Percentiles rank a stretch among this genome's conserved stretches.
Evolutionary conservation across 371 early-diverging fungal species (phyloP).

Genomic region (Phascolomyces articulosus): DNA sequence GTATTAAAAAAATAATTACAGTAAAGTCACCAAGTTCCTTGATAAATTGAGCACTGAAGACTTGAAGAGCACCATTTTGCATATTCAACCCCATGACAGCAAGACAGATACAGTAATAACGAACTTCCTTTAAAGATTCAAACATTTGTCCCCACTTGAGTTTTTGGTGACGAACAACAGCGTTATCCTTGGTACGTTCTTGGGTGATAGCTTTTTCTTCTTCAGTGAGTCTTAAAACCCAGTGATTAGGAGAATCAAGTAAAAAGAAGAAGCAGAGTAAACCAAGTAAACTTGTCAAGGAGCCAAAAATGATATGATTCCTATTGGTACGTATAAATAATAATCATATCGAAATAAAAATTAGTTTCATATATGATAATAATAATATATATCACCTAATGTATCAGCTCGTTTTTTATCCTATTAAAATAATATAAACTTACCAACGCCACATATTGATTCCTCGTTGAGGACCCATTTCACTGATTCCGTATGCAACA

Average conservation of each 20-base stretch:
- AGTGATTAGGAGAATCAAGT: slow-evolving; percentile 14
- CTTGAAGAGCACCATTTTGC: slow-evolving; percentile 21
- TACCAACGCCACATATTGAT: slow-evolving; percentile 25
- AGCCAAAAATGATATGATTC: slow-evolving; percentile 22
- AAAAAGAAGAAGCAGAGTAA: slow-evolving; percentile 23
- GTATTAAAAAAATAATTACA: background rate
- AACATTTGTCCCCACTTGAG: slow-evolving; percentile 21
- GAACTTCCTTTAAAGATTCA: slow-evolving; percentile 20
- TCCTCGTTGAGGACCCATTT: slow-evolving; percentile 12
- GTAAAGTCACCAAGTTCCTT: slow-evolving; percentile 19
- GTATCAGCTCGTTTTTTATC: slow-evolving; percentile 7
- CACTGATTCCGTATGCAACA: slow-evolving; percentile 12
- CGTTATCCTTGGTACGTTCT: slow-evolving; percentile 21
- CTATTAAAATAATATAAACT: background rate
- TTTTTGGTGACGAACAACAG: slow-evolving; percentile 10
- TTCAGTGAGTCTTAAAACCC: slow-evolving; percentile 11
- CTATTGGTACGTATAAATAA: background rate
- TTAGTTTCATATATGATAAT: background rate
- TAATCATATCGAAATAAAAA: background rate
- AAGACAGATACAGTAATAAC: slow-evolving; percentile 15
- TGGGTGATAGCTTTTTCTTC: slow-evolving; percentile 16
- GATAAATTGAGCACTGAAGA: slow-evolving; percentile 12
- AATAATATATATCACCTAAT: background rate
- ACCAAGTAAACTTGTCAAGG: slow-evolving; percentile 17
- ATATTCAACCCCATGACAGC: slow-evolving; percentile 12